Base-by-base conservation (phyloP, 2,329 filamentous ascomycete species). In the Cladophialophora yegresii region DNA sequence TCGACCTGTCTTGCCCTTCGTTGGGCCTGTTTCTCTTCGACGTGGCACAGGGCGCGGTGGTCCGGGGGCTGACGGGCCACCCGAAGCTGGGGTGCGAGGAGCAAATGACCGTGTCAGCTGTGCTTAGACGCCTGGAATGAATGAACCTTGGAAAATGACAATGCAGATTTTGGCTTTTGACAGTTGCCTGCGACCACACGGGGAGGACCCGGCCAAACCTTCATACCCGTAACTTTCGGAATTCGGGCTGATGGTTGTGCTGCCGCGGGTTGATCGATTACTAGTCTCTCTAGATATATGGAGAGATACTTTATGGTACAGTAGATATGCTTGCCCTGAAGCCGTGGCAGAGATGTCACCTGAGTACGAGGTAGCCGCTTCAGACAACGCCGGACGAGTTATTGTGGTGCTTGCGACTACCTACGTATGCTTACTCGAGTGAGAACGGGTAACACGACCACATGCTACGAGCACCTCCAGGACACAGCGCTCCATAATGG, bases 41-140 rank as follows among this genome's bases (percentile, higher is more conserved):
- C 16, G 55, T 22, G 43, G 28, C 26, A 47, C 45, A 36, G 8
- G 57, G 36, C 23, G 47, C 16, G 40, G 32, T 59, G 47, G 50
- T 59, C 57, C 30, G 57, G 57, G 56, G 56, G 33, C 12, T 13
- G 43, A 30, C 45, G 43, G 40, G 26, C 28, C n/a, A 43, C 22
- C 32, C 32, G 40, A 50, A 58, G 16, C 56, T 58, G 43, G 45
- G 28, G 36, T 23, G 47, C 22, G 20, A 12, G 47, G 16, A 50
- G 47, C 47, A 50, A 43, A n/a, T n/a, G 36, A 43, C 36, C 36
- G 16, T 43, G 36, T 43, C 36, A 43, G 36, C 36, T 16, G 36
- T 43, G 36, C 10, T n/a, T 43, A 43, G 36, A 16, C 36, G 36
- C 36, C 36, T 43, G 36, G 36, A 43, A 43, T 43, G 36, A 43